phyloP scores from a whole-genome alignment of 2,329 filamentous ascomycete genomes.

The Ophiostoma montium region DNA sequence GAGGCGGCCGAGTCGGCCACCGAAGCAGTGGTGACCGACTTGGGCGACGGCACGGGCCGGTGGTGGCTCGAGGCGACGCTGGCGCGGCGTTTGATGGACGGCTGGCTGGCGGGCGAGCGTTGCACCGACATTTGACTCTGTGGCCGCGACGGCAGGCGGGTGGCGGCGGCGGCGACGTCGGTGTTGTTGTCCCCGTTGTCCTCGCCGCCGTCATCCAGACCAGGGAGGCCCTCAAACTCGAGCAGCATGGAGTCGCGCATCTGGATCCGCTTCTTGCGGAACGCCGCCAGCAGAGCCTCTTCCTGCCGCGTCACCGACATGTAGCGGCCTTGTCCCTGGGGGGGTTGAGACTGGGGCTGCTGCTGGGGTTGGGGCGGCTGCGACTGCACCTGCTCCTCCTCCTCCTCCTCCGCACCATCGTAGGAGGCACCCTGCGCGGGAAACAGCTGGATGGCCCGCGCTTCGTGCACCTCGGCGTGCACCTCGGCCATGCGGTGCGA shows the following conservation, averaged over 20 bases:
- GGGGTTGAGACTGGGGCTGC: conserved; percentile 10
- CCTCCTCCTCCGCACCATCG: too few species aligned
- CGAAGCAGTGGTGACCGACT: too few species aligned
- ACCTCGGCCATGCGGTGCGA: conserved; percentile 4
- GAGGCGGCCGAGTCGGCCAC: too few species aligned
- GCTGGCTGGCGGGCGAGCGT: not conserved
- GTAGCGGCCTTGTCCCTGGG: conserved; percentile 24
- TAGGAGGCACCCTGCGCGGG: conserved; percentile 15
- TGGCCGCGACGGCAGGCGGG: not conserved
- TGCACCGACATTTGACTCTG: not conserved
- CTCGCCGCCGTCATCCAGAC: conserved; percentile 19
- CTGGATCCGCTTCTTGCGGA: conserved; percentile 41
- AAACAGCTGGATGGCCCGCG: conserved; percentile 25
- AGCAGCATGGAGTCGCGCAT: conserved; percentile 35
- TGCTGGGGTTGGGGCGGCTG: conserved; percentile 7
- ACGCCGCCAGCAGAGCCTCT: conserved; percentile 41
- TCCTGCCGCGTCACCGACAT: conserved; percentile 46
- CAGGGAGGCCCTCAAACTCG: conserved; percentile 19
- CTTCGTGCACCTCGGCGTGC: conserved; percentile 20
- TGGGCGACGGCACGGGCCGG: too few species aligned
- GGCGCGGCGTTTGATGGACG: not conserved
- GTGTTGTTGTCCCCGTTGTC: not conserved
- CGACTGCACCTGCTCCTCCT: too few species aligned
- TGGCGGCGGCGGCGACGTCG: not conserved
- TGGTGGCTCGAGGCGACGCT: too few species aligned